Evolutionary conservation across 2,329 filamentous ascomycete genomes (phyloP).

Genomic region (Chaetomiaceae sp.): DNA sequence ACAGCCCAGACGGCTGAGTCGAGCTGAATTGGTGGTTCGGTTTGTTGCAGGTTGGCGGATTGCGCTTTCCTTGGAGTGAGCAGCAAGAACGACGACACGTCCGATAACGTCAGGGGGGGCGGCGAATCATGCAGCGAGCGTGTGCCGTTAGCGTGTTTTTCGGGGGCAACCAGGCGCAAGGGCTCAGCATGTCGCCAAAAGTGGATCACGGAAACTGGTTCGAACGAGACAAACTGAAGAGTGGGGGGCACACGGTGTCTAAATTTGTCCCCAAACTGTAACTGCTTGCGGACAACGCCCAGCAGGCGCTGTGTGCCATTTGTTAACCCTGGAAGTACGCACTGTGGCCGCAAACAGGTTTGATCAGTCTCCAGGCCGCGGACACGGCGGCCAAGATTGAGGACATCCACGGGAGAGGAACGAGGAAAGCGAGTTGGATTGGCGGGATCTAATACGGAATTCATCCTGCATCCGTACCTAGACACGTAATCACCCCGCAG

Average conservation of each 20-base stretch:
- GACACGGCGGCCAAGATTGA: not conserved
- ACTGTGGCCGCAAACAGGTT: no score
- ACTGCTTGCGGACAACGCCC: no score
- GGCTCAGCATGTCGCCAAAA: conserved; percentile 1
- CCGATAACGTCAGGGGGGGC: conserved; percentile 20
- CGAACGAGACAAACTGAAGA: no score
- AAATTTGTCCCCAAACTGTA: no score
- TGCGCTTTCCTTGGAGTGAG: not conserved
- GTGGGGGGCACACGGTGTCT: no score
- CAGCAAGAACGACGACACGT: not conserved
- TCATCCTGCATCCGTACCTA: no score
- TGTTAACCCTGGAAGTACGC: no score
- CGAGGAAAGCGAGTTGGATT: not conserved
- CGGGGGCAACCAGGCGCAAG: not conserved
- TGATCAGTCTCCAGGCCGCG: no score
- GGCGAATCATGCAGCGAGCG: conserved; percentile 15
- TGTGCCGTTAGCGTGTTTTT: conserved; percentile 15
- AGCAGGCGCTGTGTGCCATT: no score
- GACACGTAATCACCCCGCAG: conserved; percentile 6
- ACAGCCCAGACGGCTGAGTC: conserved; percentile 21
- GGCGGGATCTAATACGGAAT: not conserved
- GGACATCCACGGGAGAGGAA: conserved; percentile 9
- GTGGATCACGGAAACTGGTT: conserved; percentile 8
- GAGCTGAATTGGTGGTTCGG: no score
- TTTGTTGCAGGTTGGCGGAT: no score